phyloP scores from a whole-genome alignment of 2,329 filamentous ascomycete genomes.

The Ceratocystis colombiana region DNA sequence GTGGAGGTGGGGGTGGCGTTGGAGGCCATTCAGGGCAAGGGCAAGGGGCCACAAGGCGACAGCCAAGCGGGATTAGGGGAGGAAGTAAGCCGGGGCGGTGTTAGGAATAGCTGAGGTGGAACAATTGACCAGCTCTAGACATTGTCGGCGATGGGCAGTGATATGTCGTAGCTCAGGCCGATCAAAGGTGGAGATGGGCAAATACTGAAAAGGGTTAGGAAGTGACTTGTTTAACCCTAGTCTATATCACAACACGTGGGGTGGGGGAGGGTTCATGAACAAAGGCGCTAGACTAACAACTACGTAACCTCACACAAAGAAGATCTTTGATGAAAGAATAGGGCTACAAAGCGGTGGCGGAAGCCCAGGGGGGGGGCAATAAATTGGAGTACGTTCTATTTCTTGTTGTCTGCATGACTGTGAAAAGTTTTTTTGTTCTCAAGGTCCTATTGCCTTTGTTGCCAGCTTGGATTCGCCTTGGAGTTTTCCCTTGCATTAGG shows the following conservation, averaged over 20 bases:
- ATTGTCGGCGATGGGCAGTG: too few relatives aligned
- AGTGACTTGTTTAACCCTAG: background rate
- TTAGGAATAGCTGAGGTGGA: background rate
- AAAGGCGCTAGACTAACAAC: background rate
- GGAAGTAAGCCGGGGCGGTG: background rate
- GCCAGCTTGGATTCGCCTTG: background rate
- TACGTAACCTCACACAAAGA: background rate
- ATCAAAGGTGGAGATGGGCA: too few relatives aligned
- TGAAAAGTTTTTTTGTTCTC: conserved; percentile 4
- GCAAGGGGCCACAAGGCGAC: background rate
- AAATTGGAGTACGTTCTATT: background rate
- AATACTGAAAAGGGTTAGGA: background rate
- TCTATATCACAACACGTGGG: background rate
- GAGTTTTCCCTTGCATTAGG: conserved; percentile 11
- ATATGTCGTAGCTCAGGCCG: too few relatives aligned
- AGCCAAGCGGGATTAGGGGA: background rate
- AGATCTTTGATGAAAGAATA: background rate
- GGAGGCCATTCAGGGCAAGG: conserved; percentile 6
- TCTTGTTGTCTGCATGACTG: background rate
- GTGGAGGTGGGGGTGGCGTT: background rate
- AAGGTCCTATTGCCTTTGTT: background rate
- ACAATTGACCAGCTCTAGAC: too few relatives aligned
- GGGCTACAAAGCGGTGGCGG: background rate
- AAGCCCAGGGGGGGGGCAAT: background rate
- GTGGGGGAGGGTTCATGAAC: background rate